These are phyloP conservation scores for Colletotrichum trifolii DNA, from an alignment of 2,329 filamentous ascomycete species.

Conservation along the genomic window DNA sequence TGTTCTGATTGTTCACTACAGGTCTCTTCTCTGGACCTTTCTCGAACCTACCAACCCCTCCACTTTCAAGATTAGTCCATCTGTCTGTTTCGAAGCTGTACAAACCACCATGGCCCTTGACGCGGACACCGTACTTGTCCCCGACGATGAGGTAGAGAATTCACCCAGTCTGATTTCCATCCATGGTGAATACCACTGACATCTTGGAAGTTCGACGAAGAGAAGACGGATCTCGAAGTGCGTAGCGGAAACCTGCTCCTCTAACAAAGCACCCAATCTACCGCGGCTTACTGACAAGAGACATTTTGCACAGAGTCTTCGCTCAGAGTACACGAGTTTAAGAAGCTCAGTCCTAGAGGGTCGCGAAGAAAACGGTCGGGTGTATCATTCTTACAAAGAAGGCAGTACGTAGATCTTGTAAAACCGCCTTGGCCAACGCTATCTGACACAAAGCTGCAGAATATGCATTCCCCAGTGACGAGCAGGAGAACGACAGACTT, in stretches of 20 bases:
- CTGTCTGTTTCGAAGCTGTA: too few relatives aligned
- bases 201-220: neutral
- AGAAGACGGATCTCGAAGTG: neutral
- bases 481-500: conserved; percentile 20
- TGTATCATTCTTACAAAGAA: conserved; percentile 11
- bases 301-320: neutral
- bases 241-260: neutral
- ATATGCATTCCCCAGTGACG: conserved; percentile 26
- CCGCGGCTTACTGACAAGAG: too few relatives aligned
- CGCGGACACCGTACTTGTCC: neutral
- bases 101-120: neutral
- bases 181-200: neutral
- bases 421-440: too few relatives aligned
- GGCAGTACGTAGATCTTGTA: neutral
- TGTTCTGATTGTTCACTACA: too few relatives aligned
- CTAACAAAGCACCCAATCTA: too few relatives aligned
- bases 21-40: too few relatives aligned
- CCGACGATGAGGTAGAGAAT: neutral
- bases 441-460: conserved; percentile 1
- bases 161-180: neutral
- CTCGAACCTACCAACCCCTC: too few relatives aligned
- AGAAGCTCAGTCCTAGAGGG: conserved; percentile 44
- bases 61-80: too few relatives aligned
- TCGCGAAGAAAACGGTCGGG: conserved; percentile 1
- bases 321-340: conserved; percentile 41